phyloP scores from a whole-genome alignment of 345 rosid genomes.

The Gynandropsis gynandra region DNA sequence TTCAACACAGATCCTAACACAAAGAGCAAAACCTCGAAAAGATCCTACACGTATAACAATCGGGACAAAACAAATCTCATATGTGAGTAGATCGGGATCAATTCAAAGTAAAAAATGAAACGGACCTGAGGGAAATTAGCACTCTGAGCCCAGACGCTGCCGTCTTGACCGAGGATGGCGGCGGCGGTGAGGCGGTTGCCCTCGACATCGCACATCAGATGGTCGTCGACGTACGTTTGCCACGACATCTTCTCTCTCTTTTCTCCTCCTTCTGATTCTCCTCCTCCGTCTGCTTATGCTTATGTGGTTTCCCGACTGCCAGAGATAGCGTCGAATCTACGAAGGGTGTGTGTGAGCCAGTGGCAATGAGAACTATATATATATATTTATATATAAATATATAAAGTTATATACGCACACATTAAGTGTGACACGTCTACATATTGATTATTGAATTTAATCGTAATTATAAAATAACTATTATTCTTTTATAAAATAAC shows the following conservation, averaged over 20 bases:
- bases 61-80: neutral
- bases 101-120: too few species aligned
- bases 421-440: too few species aligned
- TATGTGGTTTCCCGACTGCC: constrained; percentile 15
- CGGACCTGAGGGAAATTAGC: constrained; percentile 51
- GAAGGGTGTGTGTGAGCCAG: constrained; percentile 3
- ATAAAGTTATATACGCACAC: too few species aligned
- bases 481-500: too few species aligned
- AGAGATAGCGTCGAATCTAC: constrained; percentile 23
- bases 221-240: constrained; percentile 84
- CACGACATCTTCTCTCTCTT: constrained; percentile 73
- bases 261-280: neutral
- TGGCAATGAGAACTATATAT: constrained; percentile 14
- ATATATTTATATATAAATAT: neutral
- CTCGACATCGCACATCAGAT: constrained; percentile 78
- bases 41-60: neutral
- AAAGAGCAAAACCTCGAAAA: neutral
- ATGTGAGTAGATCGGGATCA: neutral
- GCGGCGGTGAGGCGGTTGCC: constrained; percentile 60
- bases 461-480: too few species aligned
- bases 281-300: constrained; percentile 10
- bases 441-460: too few species aligned
- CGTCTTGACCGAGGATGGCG: constrained; percentile 74
- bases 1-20: constrained; percentile 8
- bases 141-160: constrained; percentile 92